phyloP scores from a whole-genome alignment of 2,329 filamentous ascomycete species.

The Hortaea werneckii region DNA sequence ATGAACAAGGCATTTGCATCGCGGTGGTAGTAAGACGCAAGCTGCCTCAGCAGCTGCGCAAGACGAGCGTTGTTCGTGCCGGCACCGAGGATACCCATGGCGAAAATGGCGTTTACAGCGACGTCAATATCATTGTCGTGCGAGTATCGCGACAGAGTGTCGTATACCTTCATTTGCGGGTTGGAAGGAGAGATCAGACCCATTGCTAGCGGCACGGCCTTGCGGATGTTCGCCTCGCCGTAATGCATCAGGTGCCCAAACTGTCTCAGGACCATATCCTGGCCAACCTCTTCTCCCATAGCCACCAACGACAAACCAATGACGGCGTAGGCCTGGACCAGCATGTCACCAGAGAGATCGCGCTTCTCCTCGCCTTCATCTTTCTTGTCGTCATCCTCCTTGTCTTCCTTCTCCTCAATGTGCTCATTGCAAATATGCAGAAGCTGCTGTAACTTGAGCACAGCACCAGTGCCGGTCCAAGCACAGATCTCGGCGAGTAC shows the following conservation, averaged over 20 bases:
- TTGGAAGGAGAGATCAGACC: constrained; percentile 94
- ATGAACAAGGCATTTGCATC: constrained; percentile 96
- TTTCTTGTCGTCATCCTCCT: constrained; percentile 52
- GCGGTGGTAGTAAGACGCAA: constrained; percentile 96
- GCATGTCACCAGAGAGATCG: constrained; percentile 59
- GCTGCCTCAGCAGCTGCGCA: constrained; percentile 83
- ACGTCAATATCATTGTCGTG: constrained; percentile 99
- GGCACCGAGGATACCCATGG: constrained; percentile 93
- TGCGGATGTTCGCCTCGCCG: constrained; percentile 91
- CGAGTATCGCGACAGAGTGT: constrained; percentile 91
- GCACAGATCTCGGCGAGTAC: constrained; percentile 94
- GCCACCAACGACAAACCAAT: constrained; percentile 87
- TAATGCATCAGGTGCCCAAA: constrained; percentile 99
- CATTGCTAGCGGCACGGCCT: constrained; percentile 92
- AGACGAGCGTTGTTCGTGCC: constrained; percentile 97
- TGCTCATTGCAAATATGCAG: constrained; percentile 98
- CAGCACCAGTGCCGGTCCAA: constrained; percentile 94
- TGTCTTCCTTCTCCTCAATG: constrained; percentile 71
- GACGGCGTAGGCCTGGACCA: constrained; percentile 92
- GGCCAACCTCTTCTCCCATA: constrained; percentile 97
- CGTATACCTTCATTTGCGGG: constrained; percentile 99
- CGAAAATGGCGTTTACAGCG: constrained; percentile 96
- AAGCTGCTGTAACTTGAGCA: constrained; percentile 93
- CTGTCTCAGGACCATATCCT: constrained; percentile 96
- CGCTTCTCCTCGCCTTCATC: constrained; percentile 55